These are phyloP conservation scores for Ophiostoma australiae DNA, from an alignment of 2,329 filamentous ascomycete genomes.

Conservation along the genomic window DNA sequence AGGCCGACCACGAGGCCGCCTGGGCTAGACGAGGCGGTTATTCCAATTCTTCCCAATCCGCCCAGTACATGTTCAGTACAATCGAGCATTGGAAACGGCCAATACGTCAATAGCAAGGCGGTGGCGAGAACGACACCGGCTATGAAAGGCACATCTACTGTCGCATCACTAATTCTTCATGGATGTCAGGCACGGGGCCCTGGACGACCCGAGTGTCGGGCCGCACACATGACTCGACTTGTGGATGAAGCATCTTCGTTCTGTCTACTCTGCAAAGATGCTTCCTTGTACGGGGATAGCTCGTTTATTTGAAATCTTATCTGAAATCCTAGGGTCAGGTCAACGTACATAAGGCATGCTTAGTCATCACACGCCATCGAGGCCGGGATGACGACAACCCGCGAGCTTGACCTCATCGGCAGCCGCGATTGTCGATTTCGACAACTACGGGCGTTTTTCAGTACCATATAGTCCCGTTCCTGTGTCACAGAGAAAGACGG, in stretches of 20 bases:
- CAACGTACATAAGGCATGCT: background rate
- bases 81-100: background rate
- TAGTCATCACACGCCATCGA: background rate
- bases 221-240: background rate
- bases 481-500: background rate
- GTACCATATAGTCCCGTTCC: background rate
- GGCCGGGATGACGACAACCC: constrained; percentile 4
- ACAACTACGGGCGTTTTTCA: background rate
- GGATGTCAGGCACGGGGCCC: background rate
- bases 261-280: background rate
- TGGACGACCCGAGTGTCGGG: constrained; percentile 5
- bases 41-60: background rate
- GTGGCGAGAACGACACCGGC: background rate
- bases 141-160: background rate
- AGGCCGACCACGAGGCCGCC: background rate
- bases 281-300: too few relatives aligned
- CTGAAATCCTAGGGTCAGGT: background rate
- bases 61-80: background rate
- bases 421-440: background rate
- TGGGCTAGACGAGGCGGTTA: background rate
- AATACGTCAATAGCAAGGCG: background rate
- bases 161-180: background rate
- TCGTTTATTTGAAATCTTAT: background rate
- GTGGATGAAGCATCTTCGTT: background rate
- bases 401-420: background rate